Base-by-base conservation (phyloP, 352 stramenopile genomes). In the Phytophthora capsici region DNA sequence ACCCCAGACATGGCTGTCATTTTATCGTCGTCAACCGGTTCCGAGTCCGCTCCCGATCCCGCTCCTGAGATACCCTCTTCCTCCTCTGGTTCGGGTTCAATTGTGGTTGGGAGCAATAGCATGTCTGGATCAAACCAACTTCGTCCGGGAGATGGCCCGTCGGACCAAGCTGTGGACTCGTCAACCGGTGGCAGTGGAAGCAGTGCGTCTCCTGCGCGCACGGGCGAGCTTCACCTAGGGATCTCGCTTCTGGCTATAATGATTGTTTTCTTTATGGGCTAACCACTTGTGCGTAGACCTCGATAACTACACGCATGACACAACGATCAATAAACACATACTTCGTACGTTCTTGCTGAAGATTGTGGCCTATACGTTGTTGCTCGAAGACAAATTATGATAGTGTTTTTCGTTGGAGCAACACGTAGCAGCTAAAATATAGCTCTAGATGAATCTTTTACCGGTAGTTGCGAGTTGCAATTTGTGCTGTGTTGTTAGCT, bases 21-120 rank as follows among this genome's bases (percentile, higher is more conserved):
- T 9, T 28, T 66, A 1, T 26, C 26, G 13, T 57, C 57, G 2
- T 53, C 57, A 9, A 53, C 47, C 26, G 57, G 47, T 6, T 51
- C 57, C 5, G 28, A 34, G 28, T 34, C 28, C 28, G 9, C 28
- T 13, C 28, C 57, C 5, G 28, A 34, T 8, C 14, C 28, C 28
- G 9, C 28, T 13, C 28, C 28, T 12, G 28, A 34, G 8, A 14
- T 34, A 1, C 3, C 28, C 28, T 34, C 28, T 34, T 34, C 9
- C 38, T 19, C 37, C 10, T 65, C 36, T 3, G 12, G 23, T 10
- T 22, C 34, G 0, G 50, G 22, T 5, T 20, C 20, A 6, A 1
- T 34, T 34, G 43, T 17, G 4, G 14, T 4, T 12, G 9, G 10
- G 8, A 17, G 22, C 12, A 26, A 19, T 14, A 9, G 14, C 14